Percentiles rank a stretch among this genome's conserved stretches.
Evolutionary conservation across 768 basidiomycete species (phyloP).

Genomic region (Crassisporium funariophilum): DNA sequence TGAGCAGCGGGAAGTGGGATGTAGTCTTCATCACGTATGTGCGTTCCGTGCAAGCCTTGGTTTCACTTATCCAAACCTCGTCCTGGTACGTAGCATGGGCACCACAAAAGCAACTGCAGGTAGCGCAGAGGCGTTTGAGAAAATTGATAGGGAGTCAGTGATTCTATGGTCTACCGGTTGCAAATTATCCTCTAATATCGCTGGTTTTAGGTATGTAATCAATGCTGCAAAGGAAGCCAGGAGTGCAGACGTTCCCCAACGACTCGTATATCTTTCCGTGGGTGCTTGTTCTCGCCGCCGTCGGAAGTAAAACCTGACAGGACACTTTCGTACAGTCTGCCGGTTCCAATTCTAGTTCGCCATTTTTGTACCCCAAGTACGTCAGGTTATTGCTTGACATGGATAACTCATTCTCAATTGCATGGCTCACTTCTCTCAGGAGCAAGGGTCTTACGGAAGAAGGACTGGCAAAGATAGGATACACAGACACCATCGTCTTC

Average conservation of each 20-base stretch:
- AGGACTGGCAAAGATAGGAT: slow-evolving; percentile 66
- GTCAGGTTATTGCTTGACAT: not conserved
- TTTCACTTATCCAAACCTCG: not conserved
- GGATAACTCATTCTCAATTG: not conserved
- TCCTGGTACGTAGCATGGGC: slow-evolving; percentile 48
- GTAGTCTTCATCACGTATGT: slow-evolving; percentile 72
- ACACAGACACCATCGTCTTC: slow-evolving; percentile 70
- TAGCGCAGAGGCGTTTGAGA: slow-evolving; percentile 66
- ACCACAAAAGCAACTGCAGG: slow-evolving; percentile 65
- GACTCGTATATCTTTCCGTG: slow-evolving; percentile 73
- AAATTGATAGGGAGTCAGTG: slow-evolving; percentile 74
- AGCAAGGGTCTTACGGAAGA: slow-evolving; percentile 78
- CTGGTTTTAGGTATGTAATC: slow-evolving; percentile 62
- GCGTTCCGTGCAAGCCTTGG: not conserved
- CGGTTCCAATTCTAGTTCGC: slow-evolving; percentile 51
- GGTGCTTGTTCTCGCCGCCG: slow-evolving; percentile 16
- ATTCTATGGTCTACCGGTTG: not conserved
- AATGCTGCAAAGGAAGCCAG: slow-evolving; percentile 70
- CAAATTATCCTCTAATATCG: not conserved
- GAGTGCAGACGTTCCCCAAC: slow-evolving; percentile 51
- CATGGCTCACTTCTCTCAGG: slow-evolving; percentile 33
- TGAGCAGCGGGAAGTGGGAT: slow-evolving; percentile 67
- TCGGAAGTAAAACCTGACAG: too few species aligned
- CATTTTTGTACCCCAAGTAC: slow-evolving; percentile 54
- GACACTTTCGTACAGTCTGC: slow-evolving; percentile 37